Evolutionary conservation across 768 basidiomycete genomes (phyloP).

Genomic region (Rhodotorula diobovata): DNA sequence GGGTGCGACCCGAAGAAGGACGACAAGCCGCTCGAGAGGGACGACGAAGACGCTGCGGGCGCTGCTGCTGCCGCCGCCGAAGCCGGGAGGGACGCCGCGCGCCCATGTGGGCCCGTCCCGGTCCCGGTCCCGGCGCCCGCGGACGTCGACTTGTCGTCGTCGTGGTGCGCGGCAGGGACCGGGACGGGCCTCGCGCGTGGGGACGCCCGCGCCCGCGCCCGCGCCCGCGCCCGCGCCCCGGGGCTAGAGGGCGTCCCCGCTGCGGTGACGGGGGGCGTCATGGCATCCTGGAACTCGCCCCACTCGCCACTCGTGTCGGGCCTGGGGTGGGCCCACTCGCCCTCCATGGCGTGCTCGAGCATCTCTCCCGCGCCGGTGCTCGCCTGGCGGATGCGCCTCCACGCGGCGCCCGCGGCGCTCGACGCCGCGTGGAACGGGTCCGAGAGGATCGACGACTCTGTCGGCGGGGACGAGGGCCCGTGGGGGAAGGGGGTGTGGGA

Average conservation of each 20-base stretch:
- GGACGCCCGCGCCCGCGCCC: neutral
- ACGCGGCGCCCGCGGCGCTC: neutral
- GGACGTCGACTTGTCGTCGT: neutral
- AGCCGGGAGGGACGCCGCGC: neutral
- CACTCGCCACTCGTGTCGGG: neutral
- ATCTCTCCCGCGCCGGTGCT: neutral
- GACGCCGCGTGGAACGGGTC: constrained; percentile 26
- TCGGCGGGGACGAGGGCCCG: constrained; percentile 5
- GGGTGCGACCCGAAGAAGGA: neutral
- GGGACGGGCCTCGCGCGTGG: neutral
- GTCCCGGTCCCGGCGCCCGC: neutral
- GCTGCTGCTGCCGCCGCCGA: neutral
- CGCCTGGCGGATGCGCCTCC: constrained; percentile 12
- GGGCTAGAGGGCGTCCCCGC: too few species aligned
- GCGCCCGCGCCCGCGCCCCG: too few species aligned
- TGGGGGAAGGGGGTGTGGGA: neutral
- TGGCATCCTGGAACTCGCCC: constrained; percentile 2
- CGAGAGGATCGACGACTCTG: neutral
- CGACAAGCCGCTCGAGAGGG: neutral
- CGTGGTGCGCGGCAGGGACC: neutral
- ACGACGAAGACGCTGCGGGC: too few species aligned
- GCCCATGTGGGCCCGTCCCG: neutral
- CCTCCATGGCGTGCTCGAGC: neutral
- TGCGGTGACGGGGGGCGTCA: too few species aligned
- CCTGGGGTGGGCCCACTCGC: neutral